Conservation (phyloP, 768 basidiomycete genomes). For the Lactifluus echinatus region DNA sequence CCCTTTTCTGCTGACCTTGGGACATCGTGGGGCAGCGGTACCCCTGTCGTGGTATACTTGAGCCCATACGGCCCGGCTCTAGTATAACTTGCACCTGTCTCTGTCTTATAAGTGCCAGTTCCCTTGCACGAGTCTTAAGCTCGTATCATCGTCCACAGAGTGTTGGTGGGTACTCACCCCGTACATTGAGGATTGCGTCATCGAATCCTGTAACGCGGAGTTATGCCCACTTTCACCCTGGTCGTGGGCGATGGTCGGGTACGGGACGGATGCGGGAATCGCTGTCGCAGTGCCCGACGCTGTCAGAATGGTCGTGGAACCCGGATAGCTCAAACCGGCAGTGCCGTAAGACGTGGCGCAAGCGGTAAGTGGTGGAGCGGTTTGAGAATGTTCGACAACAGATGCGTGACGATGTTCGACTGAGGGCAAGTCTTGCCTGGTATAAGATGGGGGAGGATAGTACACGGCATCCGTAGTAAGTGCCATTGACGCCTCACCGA, state of each 20-base stretch:
- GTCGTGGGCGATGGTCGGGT: slow-evolving; percentile 5
- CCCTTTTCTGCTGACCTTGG: neutral
- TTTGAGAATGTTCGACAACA: neutral
- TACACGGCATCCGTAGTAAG: neutral
- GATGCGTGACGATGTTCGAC: neutral
- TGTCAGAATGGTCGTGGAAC: neutral
- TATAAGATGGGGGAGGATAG: neutral
- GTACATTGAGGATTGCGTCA: neutral
- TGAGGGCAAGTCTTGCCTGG: neutral
- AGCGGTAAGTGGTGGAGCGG: neutral
- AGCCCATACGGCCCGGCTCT: neutral
- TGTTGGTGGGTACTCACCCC: slow-evolving; percentile 17
- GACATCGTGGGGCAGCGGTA: neutral
- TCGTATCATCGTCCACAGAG: neutral
- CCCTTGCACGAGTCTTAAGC: slow-evolving; percentile 1
- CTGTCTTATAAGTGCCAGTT: neutral
- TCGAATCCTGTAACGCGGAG: neutral
- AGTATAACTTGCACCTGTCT: neutral
- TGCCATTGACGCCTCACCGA: neutral
- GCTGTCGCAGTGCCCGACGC: neutral
- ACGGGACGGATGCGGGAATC: neutral
- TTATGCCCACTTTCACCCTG: slow-evolving; percentile 20
- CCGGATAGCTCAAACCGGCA: neutral
- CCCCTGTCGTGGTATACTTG: neutral
- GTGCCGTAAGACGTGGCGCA: slow-evolving; percentile 4